phyloP scores from a whole-genome alignment of 169 alveolate species.

The Eimeria praecox region DNA sequence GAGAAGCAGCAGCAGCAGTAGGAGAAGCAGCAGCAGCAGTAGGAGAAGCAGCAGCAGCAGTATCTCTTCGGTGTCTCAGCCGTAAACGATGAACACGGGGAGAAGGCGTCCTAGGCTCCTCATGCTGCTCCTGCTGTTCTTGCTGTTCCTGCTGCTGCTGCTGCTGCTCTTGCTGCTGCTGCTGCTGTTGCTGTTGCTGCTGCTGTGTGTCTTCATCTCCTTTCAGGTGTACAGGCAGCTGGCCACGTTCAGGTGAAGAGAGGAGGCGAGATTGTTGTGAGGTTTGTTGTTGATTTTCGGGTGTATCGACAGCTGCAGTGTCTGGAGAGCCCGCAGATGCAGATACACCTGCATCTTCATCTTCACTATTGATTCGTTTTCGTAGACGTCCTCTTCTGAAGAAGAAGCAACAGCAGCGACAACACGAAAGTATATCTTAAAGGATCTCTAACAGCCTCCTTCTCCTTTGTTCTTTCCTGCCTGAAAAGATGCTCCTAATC shows the following conservation, averaged over 20 bases:
- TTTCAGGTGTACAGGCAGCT: background rate
- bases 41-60: background rate
- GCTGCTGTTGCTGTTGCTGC: slow-evolving; percentile 43
- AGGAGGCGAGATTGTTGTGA: background rate
- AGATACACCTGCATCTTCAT: background rate
- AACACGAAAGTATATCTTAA: background rate
- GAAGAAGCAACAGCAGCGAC: background rate
- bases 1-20: background rate
- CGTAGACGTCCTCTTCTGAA: slow-evolving; percentile 50
- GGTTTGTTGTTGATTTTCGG: background rate
- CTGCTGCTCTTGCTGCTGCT: slow-evolving; percentile 4
- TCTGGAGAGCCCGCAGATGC: background rate
- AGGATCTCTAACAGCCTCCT: background rate
- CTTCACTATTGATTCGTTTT: background rate
- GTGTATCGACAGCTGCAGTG: background rate
- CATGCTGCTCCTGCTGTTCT: background rate
- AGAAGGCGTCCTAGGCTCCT: background rate
- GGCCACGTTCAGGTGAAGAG: background rate
- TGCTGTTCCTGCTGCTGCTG: slow-evolving; percentile 58
- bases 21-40: background rate
- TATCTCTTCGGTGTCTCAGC: background rate
- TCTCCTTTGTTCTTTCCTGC: background rate
- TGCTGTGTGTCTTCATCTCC: slow-evolving; percentile 1
- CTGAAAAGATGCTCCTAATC: background rate
- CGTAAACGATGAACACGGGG: background rate